These are phyloP conservation scores for Globisporangium heterothallicum DNA, from an alignment of 352 stramenopile species.

Conservation along the genomic window DNA sequence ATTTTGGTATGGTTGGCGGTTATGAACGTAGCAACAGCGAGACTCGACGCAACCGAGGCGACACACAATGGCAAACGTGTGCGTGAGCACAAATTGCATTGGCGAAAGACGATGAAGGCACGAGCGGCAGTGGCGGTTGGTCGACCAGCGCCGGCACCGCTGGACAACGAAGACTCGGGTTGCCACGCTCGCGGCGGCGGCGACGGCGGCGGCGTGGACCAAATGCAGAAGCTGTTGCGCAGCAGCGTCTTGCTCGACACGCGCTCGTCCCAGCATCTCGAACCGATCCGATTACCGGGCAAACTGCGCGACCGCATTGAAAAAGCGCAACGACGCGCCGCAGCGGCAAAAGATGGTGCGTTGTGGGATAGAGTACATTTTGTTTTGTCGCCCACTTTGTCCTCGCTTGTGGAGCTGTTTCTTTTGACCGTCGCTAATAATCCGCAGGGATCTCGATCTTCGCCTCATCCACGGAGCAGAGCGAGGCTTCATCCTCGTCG, in stretches of 20 bases:
- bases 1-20: background rate
- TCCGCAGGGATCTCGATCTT: conserved; percentile 65
- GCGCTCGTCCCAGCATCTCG: conserved; percentile 49
- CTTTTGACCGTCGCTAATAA: background rate
- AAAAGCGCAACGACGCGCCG: conserved; percentile 51
- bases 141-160: no score
- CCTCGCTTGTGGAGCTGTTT: no score
- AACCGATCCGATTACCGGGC: conserved; percentile 45
- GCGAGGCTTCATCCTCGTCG: background rate
- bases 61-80: no score
- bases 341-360: conserved; percentile 60
- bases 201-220: conserved; percentile 1
- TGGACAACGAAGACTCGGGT: no score
- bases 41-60: no score
- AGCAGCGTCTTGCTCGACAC: conserved; percentile 35
- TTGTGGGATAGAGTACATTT: conserved; percentile 1
- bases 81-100: no score
- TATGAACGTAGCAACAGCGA: background rate
- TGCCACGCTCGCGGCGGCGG: no score
- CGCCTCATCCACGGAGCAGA: conserved; percentile 15
- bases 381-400: no score
- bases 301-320: conserved; percentile 64
- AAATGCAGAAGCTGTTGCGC: conserved; percentile 12
- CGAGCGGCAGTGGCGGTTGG: no score
- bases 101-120: no score